Evolutionary conservation across 192 early-diverging fungal species (phyloP), one percentile per base, ranked within the genome.

Genomic region (Backusella mclennaniae): DNA sequence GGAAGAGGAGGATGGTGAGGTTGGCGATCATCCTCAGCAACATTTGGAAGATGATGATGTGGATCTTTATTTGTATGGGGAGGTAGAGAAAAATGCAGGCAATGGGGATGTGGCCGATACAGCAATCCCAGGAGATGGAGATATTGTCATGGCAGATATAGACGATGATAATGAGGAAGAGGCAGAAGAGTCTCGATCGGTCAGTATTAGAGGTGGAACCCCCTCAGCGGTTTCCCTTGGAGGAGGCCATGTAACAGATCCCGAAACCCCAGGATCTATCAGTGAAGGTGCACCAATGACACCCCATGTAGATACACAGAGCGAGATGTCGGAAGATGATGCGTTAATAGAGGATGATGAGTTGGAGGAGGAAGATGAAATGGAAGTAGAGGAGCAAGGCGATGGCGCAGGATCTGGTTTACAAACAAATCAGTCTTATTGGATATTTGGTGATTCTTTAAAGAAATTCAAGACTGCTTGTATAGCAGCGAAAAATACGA

Each of bases 381-480:
- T 38, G 23, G 36, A 67, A 21, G 56, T 33, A 1, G 52, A 70
- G 3, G 53, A 52, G 19, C 66, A 46, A 33, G 31, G 35, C 0
- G 38, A 73, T 23, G 29, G 12, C 15, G 7, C 31, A 29, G 71
- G 46, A 49, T n/a, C 35, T 14, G 49, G 46, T 2, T 36, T 69
- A 49, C 78, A 82, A 39, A 39, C 66, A 4, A 74, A 78, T 67
- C 80, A 82, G 66, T 78, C 80, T 26, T 77, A 78, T 66, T 82
- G 80, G 80, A 77, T 82, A n/a, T 82, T 82, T 77, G 80, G 76
- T 21, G 80, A 82, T 71, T 69, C 77, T 1, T 52, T 82, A 14
- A 70, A 49, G 15, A 67, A 77, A 71, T 82, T 82, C 29, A 69
- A 82, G 67, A 23, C 72, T 21, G 76, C 80, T 1, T 70, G 76